Evolutionary conservation across 371 early-diverging fungal genomes (phyloP), one percentile per base, ranked within the genome.

Genomic region (Enterocytospora artemiae): DNA sequence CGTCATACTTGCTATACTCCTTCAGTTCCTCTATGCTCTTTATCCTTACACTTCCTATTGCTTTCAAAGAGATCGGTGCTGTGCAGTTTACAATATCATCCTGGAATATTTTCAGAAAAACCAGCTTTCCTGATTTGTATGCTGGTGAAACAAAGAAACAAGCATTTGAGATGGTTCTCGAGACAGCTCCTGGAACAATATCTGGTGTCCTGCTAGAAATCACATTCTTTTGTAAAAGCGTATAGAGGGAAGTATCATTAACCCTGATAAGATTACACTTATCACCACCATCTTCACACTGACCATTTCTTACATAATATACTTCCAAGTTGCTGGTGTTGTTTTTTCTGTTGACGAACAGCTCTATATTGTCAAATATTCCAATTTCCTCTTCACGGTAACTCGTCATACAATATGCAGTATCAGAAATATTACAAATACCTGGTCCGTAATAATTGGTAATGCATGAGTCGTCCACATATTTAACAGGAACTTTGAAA

Each of bases 61-160:
- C 2, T 12, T 36, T 22, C 28, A 62, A 30, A 30, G 25, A 57
- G 5, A 7, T 16, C 12, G 63, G 63, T 18, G 32, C 56, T 12
- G 25, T 25, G 56, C 31, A 50, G 20, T 56, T 57, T 28, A 3
- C 16, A 7, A 25, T 7, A 7, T 9, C 56, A 9, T 52, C 55
- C 9, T 52, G 5, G 32, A 53, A 62, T 18, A 45, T 46, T 27
- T 62, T 62, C 9, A 62, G 20, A 46, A 62, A 55, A 5, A 62
- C 24, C 3, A 62, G 25, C 30, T 18, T 51, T 7, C 33, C 59
- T 5, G 7, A 2, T 3, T 32, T 32, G 5, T 52, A 5, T 46
- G 14, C 20, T 12, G 7, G 9, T 25, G 32, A 4, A 9, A 50
- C 33, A 20, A 59, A 33, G 27, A 25, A 52, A 3, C 20, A 9